These are phyloP conservation scores for Calonectria leucothoes DNA, from an alignment of 2,329 filamentous ascomycete genomes.

Conservation along the genomic window DNA sequence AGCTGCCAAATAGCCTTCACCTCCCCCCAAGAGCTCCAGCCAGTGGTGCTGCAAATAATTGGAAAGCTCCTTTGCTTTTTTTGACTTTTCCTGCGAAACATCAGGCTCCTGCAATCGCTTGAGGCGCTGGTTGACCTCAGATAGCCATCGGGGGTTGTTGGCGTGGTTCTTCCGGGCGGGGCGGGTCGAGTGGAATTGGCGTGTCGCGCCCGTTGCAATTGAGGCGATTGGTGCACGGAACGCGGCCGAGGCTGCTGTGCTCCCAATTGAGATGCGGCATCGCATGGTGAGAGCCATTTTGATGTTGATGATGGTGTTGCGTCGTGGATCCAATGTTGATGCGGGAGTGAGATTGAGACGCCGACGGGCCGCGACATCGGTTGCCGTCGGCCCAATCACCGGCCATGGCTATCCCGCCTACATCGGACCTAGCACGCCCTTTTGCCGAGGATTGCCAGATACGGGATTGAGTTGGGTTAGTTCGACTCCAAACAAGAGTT, in stretches of 20 bases:
- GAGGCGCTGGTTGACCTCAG: conserved; percentile 19
- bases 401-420: background rate
- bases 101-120: background rate
- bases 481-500: background rate
- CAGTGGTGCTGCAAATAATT: conserved; percentile 62
- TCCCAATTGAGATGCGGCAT: background rate
- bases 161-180: conserved; percentile 16
- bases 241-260: background rate
- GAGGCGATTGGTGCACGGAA: background rate
- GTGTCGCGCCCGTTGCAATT: background rate
- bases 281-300: background rate
- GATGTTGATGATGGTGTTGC: background rate
- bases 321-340: background rate
- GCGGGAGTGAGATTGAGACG: background rate
- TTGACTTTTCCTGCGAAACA: background rate
- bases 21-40: conserved; percentile 77
- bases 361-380: conserved; percentile 3
- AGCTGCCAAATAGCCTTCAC: conserved; percentile 79
- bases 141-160: conserved; percentile 22
- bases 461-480: background rate
- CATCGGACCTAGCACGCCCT: background rate
- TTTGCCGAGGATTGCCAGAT: background rate
- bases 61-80: conserved; percentile 24
- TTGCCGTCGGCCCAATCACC: conserved; percentile 23
- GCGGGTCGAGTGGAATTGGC: conserved; percentile 13